phyloP scores from a whole-genome alignment of 208 protist species.

The Crithidia expoeki region DNA sequence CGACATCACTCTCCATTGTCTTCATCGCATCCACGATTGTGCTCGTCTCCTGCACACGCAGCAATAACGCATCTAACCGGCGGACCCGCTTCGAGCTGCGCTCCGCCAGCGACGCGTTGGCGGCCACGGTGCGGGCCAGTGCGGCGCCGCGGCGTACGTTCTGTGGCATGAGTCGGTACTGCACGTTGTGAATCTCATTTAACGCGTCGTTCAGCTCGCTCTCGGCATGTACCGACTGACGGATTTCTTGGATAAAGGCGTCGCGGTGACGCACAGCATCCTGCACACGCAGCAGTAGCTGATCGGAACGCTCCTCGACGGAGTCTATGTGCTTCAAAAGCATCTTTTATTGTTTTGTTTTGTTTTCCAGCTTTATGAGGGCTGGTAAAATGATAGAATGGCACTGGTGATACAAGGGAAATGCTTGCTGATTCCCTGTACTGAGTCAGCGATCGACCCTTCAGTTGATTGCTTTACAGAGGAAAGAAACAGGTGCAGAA shows the following conservation, averaged over 20 bases:
- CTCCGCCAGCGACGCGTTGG: constrained; percentile 59
- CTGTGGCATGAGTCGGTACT: constrained; percentile 47
- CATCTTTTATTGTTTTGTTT: constrained; percentile 1
- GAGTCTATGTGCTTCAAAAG: constrained; percentile 43
- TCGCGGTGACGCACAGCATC: constrained; percentile 59
- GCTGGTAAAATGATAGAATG: too few relatives aligned
- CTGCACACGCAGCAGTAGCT: constrained; percentile 52
- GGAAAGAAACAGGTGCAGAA: too few relatives aligned
- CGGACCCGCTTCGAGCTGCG: constrained; percentile 54
- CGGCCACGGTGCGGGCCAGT: constrained; percentile 50
- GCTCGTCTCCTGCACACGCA: constrained; percentile 58
- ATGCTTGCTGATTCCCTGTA: too few relatives aligned
- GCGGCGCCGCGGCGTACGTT: constrained; percentile 50
- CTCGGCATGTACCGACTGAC: constrained; percentile 35
- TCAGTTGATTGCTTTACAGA: too few relatives aligned
- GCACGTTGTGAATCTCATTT: constrained; percentile 47
- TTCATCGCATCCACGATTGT: constrained; percentile 53
- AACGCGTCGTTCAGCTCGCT: constrained; percentile 26
- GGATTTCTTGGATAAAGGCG: constrained; percentile 41
- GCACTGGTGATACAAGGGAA: too few relatives aligned
- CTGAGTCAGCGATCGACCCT: too few relatives aligned
- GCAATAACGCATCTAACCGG: constrained; percentile 50
- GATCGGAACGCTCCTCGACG: constrained; percentile 62
- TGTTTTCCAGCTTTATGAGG: too few relatives aligned
- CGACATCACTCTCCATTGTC: constrained; percentile 50